Evolutionary conservation across 2,329 filamentous ascomycete species (phyloP), one percentile per base, ranked within the genome.

Genomic region (Aspergillus sp.): DNA sequence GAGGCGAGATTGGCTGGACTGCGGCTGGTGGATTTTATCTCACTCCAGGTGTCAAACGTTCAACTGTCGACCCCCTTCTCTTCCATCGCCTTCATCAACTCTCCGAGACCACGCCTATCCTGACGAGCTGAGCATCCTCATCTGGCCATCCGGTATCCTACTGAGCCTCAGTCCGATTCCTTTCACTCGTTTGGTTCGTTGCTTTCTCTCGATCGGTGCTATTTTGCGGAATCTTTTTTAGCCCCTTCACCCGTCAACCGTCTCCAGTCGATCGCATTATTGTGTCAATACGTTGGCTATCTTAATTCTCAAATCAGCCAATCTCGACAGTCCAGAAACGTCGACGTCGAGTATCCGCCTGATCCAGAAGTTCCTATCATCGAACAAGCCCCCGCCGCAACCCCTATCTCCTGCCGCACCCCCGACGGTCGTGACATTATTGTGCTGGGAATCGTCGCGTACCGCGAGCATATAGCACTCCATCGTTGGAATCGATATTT

Each of bases 371-470:
- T 49, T 24, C 24, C 17, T 27, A 23, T 27, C 44, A 37, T 17
- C 24, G 33, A 52, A 23, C 35, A 41, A 40, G 27, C 31, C 39
- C 41, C 47, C 33, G 39, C 43, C 39, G 46, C 53, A 39, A 24
- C 43, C 49, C 49, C 51, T 54, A 40, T 54, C 56, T 50, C 40
- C 24, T 19, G 35, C 24, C 31, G 57, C 45, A 31, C 51, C 50
- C 21, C 37, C 33, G 39, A 59, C 44, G n/a, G 6, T 41, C 33
- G 45, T 53, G 17, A 57, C 46, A 51, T 49, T 37, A 48, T 17
- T 47, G 45, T 37, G 44, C 52, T 48, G 35, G 53, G 50, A 57
- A 63, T 58, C 57, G 56, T 62, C 57, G 56, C 61, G 62, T 55
- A 45, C 37, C 55, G 31, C 46, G 52, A 56, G 56, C 52, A 41